Evolutionary conservation across 441 rosid genomes (phyloP).

Genomic region (Euphorbia schlechtendalii): DNA sequence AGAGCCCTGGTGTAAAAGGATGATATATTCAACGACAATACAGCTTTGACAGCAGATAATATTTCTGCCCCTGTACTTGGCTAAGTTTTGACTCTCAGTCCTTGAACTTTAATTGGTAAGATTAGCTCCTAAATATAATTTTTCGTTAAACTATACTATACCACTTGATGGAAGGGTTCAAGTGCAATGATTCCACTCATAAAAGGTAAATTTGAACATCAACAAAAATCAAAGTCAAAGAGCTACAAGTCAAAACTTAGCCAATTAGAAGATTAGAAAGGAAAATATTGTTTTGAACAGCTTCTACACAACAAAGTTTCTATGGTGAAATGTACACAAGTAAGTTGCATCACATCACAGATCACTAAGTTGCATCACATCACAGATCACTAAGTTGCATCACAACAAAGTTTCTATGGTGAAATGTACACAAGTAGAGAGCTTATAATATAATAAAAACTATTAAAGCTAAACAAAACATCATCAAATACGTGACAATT

Average conservation of each 20-base stretch:
- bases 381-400: no score
- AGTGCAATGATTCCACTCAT: not conserved
- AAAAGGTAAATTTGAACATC: not conserved
- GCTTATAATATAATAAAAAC: not conserved
- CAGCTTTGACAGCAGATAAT: not conserved
- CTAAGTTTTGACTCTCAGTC: not conserved
- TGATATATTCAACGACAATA: not conserved
- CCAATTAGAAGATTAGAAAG: not conserved
- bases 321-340: not conserved
- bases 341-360: not conserved
- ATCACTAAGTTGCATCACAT: no score
- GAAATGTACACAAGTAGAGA: not conserved
- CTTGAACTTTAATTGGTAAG: not conserved
- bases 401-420: not conserved
- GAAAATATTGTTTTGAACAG: not conserved
- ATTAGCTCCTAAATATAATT: not conserved
- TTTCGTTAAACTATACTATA: not conserved
- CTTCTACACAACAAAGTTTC: not conserved
- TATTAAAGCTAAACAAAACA: not conserved
- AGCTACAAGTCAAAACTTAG: not conserved
- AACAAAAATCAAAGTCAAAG: not conserved
- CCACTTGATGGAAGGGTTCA: not conserved
- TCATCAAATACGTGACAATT: not conserved
- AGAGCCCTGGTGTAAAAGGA: not conserved
- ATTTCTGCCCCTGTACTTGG: not conserved